Evolutionary conservation across 768 basidiomycete species (phyloP).

Genomic region (Trametes cinnabarina): DNA sequence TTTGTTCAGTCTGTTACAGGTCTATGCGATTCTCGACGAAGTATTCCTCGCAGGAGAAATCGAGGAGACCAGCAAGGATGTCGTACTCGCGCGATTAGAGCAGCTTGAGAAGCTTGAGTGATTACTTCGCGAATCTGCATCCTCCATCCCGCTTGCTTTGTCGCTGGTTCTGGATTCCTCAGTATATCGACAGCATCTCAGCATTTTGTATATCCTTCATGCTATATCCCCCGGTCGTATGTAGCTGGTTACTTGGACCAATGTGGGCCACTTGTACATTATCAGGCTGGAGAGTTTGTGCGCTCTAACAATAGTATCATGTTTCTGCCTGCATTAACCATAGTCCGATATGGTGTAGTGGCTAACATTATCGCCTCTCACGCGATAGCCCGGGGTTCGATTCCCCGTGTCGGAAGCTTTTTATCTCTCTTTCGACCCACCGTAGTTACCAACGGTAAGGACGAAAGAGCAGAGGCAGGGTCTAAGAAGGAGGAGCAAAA

Average conservation of each 20-base stretch:
- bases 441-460: too few relatives aligned
- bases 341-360: slow-evolving; percentile 15
- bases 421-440: not conserved
- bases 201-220: too few relatives aligned
- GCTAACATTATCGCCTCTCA: slow-evolving; percentile 18
- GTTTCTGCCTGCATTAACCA: not conserved
- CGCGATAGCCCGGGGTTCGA: slow-evolving; percentile 17
- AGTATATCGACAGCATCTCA: not conserved
- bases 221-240: not conserved
- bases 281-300: too few relatives aligned
- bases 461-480: not conserved
- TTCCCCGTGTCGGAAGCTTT: slow-evolving; percentile 13
- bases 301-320: too few relatives aligned
- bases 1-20: slow-evolving; percentile 42
- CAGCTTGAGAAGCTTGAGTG: slow-evolving; percentile 91
- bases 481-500: not conserved
- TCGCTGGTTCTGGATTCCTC: not conserved
- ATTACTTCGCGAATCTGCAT: not conserved
- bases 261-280: too few relatives aligned
- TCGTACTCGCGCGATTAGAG: slow-evolving; percentile 86
- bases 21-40: slow-evolving; percentile 97
- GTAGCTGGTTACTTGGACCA: not conserved
- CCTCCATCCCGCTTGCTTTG: not conserved
- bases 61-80: slow-evolving; percentile 97
- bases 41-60: slow-evolving; percentile 98